Base-by-base conservation (phyloP, 345 rosid species). In the Arabis alpina region DNA sequence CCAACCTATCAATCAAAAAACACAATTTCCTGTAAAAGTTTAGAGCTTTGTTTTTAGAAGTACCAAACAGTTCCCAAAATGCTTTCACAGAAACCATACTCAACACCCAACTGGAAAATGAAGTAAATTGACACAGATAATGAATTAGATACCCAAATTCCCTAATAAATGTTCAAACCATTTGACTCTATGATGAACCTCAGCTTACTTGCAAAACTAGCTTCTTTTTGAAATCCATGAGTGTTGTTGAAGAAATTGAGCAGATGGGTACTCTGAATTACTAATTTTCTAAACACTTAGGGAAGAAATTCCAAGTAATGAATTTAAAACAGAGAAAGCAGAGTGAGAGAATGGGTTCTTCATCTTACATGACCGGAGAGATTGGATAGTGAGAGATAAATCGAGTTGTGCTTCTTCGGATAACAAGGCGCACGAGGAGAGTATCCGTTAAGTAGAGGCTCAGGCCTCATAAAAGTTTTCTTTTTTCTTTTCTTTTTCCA, bases 1-100 rank as follows among this genome's bases (percentile, higher is more conserved):
- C 72, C 75, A 83, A 74, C 91, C 94, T 88, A 66, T 15, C 15
- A 55, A 41, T 55, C 48, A 66, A 54, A 23, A 64, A 2, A 43
- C 39, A 19, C 14, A 34, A 0, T 61, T 43, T 24, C 4, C 8
- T 52, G 23, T 4, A 34, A 42, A 52, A 45, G 10, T 54, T 54
- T 15, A 53, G 54, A 43, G 36, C 54, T 54, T 44, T 3, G 0
- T 32, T 30, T 27, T 27, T 45, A 64, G 24, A 8, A 39, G 28
- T 27, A 47, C 44, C 30, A 32, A 32, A 16, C 7, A 24, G 14
- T 42, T 30, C 44, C 56, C 54, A 34, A 56, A 55, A 44, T 32
- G 24, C n/a, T 55, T 32, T 37, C 37, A 2, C 6, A 68, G 54
- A 57, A 34, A 47, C 15, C 1, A 47, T 24, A 55, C 8, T 4